Conservation (phyloP, 768 basidiomycete genomes). For the Russula brevipes region DNA sequence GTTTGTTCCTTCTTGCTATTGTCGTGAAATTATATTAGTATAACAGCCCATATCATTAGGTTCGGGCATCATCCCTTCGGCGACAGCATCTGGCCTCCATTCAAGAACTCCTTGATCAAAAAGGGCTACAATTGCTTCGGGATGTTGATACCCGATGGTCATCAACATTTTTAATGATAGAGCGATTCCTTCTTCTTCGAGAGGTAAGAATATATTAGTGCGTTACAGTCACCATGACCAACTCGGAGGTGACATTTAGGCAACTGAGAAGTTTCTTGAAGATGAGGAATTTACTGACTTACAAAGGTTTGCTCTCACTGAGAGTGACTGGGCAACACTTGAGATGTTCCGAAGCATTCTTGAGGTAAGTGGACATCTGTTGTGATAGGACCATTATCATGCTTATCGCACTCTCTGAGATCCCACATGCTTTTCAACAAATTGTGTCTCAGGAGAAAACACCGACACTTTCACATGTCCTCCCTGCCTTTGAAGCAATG, state of each 20-base stretch:
- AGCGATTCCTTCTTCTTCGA: slow-evolving; percentile 24
- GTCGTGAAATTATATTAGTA: not conserved
- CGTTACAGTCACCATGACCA: no score
- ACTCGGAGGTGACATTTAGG: not conserved
- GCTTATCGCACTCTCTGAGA: not conserved
- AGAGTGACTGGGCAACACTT: not conserved
- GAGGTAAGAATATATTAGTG: not conserved
- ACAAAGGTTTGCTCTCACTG: not conserved
- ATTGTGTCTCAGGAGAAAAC: not conserved
- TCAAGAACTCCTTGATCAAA: not conserved
- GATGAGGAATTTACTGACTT: not conserved
- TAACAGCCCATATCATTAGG: not conserved
- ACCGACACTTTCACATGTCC: not conserved
- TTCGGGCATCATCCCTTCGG: not conserved
- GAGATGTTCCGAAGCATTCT: not conserved
- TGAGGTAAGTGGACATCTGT: no score
- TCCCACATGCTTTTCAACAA: slow-evolving; percentile 15
- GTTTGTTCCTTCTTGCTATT: no score
- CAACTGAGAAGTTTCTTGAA: not conserved
- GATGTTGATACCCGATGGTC: slow-evolving; percentile 30
- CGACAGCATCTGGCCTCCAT: not conserved
- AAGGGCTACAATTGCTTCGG: slow-evolving; percentile 12
- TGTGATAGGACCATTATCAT: no score
- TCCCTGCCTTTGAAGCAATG: slow-evolving; percentile 9
- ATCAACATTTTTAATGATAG: slow-evolving; percentile 27